Base-by-base conservation (phyloP, 1,284 basidiomycete genomes). In the Hemileia vastatrix region DNA sequence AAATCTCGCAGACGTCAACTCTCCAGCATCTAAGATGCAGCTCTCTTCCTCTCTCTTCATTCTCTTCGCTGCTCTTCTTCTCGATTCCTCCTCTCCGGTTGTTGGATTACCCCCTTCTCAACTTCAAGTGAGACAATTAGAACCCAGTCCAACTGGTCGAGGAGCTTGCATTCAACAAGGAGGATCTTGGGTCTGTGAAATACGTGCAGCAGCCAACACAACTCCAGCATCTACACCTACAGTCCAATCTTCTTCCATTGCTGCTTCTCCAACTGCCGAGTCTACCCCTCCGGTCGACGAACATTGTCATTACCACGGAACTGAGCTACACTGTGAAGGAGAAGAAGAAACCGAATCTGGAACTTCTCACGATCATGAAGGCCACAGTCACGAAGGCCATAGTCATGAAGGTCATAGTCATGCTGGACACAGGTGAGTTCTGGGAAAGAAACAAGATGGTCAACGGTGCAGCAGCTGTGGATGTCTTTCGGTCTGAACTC, bases 161-260 rank as follows among this genome's bases (percentile, higher is more conserved):
- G 55, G 62, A 8, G 64, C 24, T 13, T 70, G 68, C 43, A 51
- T 52, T 8, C 31, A 63, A 5, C 67, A 70, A 55, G 64, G 54
- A 55, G 67, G 68, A 23, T 65, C 67, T 54, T 70, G 65, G 66
- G 15, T 15, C 15, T 40, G 36, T 15, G 36, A 40, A 15, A 15
- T 40, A 40, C 27, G 27, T 27, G 27, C 27, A 27, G 36, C 36
- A 9, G 36, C 36, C 8, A 40, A 40, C 36, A 15, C 11, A 40
- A 15, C 15, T 15, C 11, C 36, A 11, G 9, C 36, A 11, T 40
- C 36, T 40, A 40, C 36, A 11, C 36, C 36, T 11, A 40, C 36
- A 15, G 15, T 9, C 15, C 8, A 9, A 40, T 15, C 36, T 40
- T 9, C 36, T 15, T 15, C 36, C 8, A 15, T 15, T 40, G 15